Base-by-base conservation (phyloP, 2,329 filamentous ascomycete genomes). In the Coccinonectria pachysandricola region DNA sequence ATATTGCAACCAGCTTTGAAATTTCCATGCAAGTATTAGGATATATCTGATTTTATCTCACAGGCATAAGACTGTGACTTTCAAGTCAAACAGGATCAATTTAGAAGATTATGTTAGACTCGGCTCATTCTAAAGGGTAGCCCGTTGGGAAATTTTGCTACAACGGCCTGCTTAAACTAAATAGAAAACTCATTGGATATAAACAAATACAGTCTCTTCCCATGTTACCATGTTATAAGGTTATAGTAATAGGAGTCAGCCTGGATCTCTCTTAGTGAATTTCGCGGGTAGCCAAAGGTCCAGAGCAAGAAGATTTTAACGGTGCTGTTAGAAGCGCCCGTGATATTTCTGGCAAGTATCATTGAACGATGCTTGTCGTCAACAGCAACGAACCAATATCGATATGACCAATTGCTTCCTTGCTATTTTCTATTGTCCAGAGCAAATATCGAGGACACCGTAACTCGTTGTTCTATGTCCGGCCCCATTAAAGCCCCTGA, bases 371-470 rank as follows among this genome's bases (percentile, higher is more conserved):
- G 4, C 48, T 71, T 10, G 63, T 62, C 8, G 71, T 76, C 42
- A 75, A 76, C 50, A 77, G 73, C 54, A 77, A 78, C 43, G 72
- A 72, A n/a, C n/a, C n/a, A n/a, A n/a, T n/a, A n/a, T n/a, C n/a
- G n/a, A n/a, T n/a, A n/a, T n/a, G n/a, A n/a, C n/a, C n/a, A n/a
- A n/a, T n/a, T n/a, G n/a, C n/a, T n/a, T 43, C 75, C 71, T 45
- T 76, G 75, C 40, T 70, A 75, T 53, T 75, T 69, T 53, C 60
- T 63, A 18, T 68, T 64, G 1, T 64, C 68, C 1, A 69, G 75
- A 37, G 68, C 71, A 2, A 65, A 71, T 34, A 65, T 75, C 22
- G 57, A 64, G 4, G 54, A 57, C 15, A 24, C 22, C 5, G 11
- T 24, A 7, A 15, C 14, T 11, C 13, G 15, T 11, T 15, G n/a